Percentiles rank a stretch among this genome's conserved stretches.
These are phyloP conservation scores for Furcasterigmium furcatum DNA, from an alignment of 2,329 filamentous ascomycete genomes.

Conservation along the genomic window DNA sequence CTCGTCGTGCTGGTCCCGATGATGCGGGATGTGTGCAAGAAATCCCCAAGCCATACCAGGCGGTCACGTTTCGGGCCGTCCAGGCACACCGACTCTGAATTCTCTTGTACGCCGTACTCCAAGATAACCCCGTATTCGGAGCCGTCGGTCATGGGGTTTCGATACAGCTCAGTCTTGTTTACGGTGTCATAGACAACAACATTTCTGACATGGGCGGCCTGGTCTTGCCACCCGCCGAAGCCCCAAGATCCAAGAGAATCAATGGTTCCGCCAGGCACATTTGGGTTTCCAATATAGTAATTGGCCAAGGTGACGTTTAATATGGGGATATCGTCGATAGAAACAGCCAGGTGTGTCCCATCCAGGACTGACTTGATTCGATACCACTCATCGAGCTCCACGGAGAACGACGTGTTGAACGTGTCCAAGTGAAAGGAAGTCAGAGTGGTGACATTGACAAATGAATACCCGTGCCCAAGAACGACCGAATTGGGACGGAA, in stretches of 20 bases:
- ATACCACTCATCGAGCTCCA: slow-evolving; percentile 33
- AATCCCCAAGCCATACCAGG: slow-evolving; percentile 59
- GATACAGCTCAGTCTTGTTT: too few species aligned
- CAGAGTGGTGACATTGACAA: slow-evolving; percentile 32
- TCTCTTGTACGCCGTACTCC: slow-evolving; percentile 31
- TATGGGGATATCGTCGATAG: slow-evolving; percentile 18
- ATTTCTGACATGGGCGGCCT: too few species aligned
- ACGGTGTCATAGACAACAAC: too few species aligned
- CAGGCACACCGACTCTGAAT: slow-evolving; percentile 22
- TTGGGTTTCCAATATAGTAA: too few species aligned
- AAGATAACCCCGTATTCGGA: too few species aligned
- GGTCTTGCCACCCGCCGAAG: too few species aligned
- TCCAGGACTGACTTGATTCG: slow-evolving; percentile 27
- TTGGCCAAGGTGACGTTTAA: slow-evolving; percentile 10
- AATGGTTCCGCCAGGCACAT: too few species aligned
- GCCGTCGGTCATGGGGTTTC: too few species aligned
- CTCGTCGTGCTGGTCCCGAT: slow-evolving; percentile 28
- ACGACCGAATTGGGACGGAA: slow-evolving; percentile 28
- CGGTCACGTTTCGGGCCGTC: slow-evolving; percentile 59
- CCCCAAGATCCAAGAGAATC: too few species aligned
- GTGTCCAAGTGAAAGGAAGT: slow-evolving; percentile 17
- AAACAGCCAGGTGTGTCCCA: slow-evolving; percentile 20
- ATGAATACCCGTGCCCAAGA: slow-evolving; percentile 25
- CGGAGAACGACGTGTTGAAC: slow-evolving; percentile 18
- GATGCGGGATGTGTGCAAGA: slow-evolving; percentile 34